Base-by-base conservation (phyloP, 2,329 filamentous ascomycete species). In the Didymellaceae sp. region DNA sequence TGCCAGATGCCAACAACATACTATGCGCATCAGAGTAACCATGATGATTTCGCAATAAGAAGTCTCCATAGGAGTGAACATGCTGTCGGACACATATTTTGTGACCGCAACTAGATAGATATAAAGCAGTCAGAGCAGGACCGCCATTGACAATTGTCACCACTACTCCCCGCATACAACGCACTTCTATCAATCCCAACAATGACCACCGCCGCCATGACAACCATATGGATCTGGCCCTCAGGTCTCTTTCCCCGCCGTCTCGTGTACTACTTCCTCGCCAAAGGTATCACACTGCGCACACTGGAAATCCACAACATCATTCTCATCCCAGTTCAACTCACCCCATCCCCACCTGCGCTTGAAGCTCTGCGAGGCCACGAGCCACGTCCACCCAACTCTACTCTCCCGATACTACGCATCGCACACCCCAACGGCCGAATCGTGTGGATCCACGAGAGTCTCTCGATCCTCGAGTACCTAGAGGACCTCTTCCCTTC, bases 191-290 rank as follows among this genome's bases (percentile, higher is more conserved):
- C n/a, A n/a, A n/a, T n/a, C n/a, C 24, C 24, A 3, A 25, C 24
- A 25, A 25, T 25, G 24, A 7, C 6, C 8, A 2, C 22, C 18
- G 13, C 7, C 7, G 11, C 35, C 24, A 25, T 24, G 46, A 61
- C 43, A 14, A 64, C 59, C 10, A 25, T 64, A 25, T 62, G 54
- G 55, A 17, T 64, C 41, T 64, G 61, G 61, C 55, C 59, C 1
- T 53, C 47, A 2, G 59, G 61, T 26, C 51, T 62, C 24, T 64
- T 55, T 38, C 59, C 61, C 5, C 58, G 58, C 10, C 59, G 59
- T 25, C 20, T 64, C 9, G 21, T 61, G 28, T 62, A 59, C 51
- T 62, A 58, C 31, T 35, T 63, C 18, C 52, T 34, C 45, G 51
- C 57, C 17, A 61, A 63, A 34, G 9, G 22, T 14, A 45, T 63